Conservation (phyloP, 257 asterid genomes). For the Gentiana macrophylla region DNA sequence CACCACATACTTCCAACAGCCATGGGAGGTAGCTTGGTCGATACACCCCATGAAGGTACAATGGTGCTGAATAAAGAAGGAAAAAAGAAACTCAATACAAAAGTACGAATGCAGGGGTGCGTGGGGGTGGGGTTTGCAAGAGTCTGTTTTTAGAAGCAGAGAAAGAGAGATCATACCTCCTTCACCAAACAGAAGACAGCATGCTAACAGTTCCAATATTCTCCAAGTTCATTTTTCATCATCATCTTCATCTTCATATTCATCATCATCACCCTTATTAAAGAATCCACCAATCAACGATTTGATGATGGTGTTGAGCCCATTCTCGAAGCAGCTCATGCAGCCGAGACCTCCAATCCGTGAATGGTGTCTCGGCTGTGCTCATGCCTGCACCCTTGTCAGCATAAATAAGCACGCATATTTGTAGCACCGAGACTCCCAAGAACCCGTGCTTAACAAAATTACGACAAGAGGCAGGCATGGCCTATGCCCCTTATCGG, state of each 20-base stretch:
- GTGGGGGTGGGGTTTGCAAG: no score
- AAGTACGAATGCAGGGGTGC: no score
- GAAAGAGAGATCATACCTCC: conserved; percentile 8
- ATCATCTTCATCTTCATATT: conserved; percentile 12
- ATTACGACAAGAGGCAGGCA: conserved; percentile 79
- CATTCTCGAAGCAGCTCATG: conserved; percentile 25
- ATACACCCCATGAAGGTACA: no score
- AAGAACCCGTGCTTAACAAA: conserved; percentile 19
- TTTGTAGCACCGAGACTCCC: conserved; percentile 21
- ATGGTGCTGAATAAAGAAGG: no score
- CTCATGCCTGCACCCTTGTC: conserved; percentile 89
- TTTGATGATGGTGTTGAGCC: conserved; percentile 33
- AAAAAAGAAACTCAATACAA: no score
- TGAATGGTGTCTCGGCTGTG: conserved; percentile 38
- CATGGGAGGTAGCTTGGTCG: no score
- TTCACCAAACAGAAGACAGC: conserved; percentile 7
- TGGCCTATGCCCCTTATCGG: conserved; percentile 98
- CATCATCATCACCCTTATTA: no score
- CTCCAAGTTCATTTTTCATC: conserved; percentile 31
- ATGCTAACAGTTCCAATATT: conserved; percentile 17
- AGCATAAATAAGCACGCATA: conserved; percentile 33
- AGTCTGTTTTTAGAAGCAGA: no score
- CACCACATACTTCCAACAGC: no score
- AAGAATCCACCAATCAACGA: conserved; percentile 5
- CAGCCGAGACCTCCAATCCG: conserved; percentile 32